Conservation (phyloP, 495 filamentous ascomycete species). For the Jackrogersella minutella region DNA sequence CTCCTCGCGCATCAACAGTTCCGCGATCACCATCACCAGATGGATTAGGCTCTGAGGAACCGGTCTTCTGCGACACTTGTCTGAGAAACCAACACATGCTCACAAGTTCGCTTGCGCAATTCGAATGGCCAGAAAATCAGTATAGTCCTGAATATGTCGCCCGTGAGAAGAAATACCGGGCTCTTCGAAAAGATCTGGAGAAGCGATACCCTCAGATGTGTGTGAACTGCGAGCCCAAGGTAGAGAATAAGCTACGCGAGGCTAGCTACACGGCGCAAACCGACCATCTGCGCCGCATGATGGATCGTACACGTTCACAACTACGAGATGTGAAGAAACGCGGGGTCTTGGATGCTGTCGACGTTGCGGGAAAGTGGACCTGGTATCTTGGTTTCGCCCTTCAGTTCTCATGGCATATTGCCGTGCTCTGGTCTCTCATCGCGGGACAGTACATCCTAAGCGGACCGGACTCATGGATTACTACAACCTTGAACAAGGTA, state of each 20-base stretch:
- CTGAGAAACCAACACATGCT: constrained; percentile 83
- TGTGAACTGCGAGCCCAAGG: constrained; percentile 73
- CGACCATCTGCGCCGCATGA: constrained; percentile 75
- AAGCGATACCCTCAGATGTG: constrained; percentile 85
- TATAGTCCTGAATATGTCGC: constrained; percentile 67
- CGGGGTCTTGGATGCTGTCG: constrained; percentile 60
- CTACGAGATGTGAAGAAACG: constrained; percentile 51
- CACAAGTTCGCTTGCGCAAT: constrained; percentile 68
- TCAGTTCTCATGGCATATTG: constrained; percentile 61
- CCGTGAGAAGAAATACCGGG: constrained; percentile 60
- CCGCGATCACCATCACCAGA: constrained; percentile 38
- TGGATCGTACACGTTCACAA: constrained; percentile 67
- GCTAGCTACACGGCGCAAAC: constrained; percentile 81
- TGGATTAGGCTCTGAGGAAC: constrained; percentile 35
- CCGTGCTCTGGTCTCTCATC: constrained; percentile 41
- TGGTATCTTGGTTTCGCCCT: constrained; percentile 62
- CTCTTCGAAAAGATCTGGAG: constrained; percentile 71
- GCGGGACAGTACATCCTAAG: constrained; percentile 18
- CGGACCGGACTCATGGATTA: constrained; percentile 31
- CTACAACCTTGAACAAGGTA: constrained; percentile 43
- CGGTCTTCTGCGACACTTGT: constrained; percentile 79
- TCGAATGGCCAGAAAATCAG: constrained; percentile 73
- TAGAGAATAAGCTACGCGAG: constrained; percentile 67
- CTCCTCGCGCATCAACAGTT: constrained; percentile 46
- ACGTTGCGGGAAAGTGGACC: constrained; percentile 56